These are phyloP conservation scores for Durusdinium trenchii DNA, from an alignment of 73 alveolate genomes.

Conservation along the genomic window DNA sequence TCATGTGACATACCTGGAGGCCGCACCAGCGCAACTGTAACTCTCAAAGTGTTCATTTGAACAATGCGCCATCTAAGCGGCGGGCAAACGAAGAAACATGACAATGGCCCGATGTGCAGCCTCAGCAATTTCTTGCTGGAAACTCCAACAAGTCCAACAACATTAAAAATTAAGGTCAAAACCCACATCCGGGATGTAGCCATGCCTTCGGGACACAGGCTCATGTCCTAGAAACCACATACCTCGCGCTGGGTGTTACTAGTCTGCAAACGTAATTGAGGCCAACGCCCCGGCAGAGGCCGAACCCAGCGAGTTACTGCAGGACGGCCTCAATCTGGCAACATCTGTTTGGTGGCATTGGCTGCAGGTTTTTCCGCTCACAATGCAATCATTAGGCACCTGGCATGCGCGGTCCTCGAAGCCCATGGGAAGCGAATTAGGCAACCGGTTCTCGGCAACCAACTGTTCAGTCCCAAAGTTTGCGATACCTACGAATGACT, in stretches of 20 bases:
- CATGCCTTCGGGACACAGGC: neutral
- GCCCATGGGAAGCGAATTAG: no score
- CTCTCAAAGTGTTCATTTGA: neutral
- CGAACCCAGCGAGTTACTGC: neutral
- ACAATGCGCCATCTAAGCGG: neutral
- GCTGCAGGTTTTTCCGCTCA: neutral
- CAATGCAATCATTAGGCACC: no score
- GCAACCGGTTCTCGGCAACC: no score
- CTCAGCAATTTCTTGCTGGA: neutral
- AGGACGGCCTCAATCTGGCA: neutral
- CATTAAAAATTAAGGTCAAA: neutral
- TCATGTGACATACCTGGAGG: conserved; percentile 15
- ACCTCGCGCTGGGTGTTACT: neutral
- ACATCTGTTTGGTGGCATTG: no score
- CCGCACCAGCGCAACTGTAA: neutral
- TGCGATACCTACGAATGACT: no score
- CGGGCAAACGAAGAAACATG: conserved; percentile 38
- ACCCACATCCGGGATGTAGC: conserved; percentile 29
- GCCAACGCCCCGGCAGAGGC: neutral
- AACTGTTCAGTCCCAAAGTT: no score
- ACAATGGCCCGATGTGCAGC: conserved; percentile 70
- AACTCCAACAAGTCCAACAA: neutral
- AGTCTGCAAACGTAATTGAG: neutral
- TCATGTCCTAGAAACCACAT: neutral
- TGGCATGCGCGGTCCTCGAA: no score